Conservation (phyloP, 306 rosid genomes). For the Prunus fruticosa region DNA sequence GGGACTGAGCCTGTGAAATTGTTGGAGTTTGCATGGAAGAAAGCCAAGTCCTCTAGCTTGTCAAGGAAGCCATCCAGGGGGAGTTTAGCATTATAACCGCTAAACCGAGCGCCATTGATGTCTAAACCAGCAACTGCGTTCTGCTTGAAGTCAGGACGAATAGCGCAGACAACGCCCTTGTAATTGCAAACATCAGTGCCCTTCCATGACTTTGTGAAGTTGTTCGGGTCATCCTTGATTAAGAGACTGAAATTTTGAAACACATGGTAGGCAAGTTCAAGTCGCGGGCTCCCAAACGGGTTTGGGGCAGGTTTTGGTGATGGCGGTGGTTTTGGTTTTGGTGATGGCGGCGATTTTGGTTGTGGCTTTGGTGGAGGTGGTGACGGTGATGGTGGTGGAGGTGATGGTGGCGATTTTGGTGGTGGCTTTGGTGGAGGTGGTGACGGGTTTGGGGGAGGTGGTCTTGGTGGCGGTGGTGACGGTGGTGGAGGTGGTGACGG, state of each 20-base stretch:
- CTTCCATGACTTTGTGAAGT: constrained; percentile 21
- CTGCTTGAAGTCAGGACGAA: not conserved
- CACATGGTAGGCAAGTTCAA: constrained; percentile 15
- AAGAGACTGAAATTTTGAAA: constrained; percentile 10
- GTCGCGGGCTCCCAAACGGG: not conserved
- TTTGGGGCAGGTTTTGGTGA: not conserved
- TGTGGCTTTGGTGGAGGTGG: fast-evolving
- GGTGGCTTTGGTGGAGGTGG: not conserved
- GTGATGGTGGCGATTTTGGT: not conserved
- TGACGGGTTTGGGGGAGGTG: not conserved
- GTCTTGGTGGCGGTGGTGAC: too few species aligned
- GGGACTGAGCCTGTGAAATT: constrained; percentile 40
- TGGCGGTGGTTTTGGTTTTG: not conserved
- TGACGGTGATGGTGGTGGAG: not conserved
- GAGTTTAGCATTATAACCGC: not conserved
- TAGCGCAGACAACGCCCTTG: constrained; percentile 33
- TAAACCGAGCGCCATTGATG: constrained; percentile 30
- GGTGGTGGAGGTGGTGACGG: not conserved
- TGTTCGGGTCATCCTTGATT: constrained; percentile 2
- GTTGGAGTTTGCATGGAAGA: constrained; percentile 81
- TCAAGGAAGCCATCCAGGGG: constrained; percentile 25
- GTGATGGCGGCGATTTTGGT: not conserved
- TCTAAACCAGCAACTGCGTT: constrained; percentile 43
- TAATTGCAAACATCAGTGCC: not conserved
- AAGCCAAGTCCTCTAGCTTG: constrained; percentile 34